Evolutionary conservation across 2,329 filamentous ascomycete genomes (phyloP), one percentile per base, ranked within the genome.

Genomic region (Stenocarpella maydis): DNA sequence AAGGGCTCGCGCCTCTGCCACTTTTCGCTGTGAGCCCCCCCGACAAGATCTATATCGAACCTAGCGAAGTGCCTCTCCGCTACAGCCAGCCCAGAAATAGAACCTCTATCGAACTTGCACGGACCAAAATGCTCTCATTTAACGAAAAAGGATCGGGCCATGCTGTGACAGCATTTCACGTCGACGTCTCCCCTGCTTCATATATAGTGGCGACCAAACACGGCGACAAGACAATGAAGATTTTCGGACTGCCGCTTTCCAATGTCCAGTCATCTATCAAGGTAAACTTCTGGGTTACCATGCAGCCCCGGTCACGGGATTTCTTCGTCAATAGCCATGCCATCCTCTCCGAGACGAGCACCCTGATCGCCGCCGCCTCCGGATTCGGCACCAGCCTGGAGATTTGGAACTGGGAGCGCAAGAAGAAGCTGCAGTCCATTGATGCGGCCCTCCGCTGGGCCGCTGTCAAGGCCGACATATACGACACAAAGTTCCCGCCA

Each of bases 281-380:
- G 45, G 75, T 82, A 49, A 77, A 77, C 3, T 79, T 80, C 14
- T 82, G 81, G 67, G 80, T 80, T 1, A 78, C 78, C 8, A 78
- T 80, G 4, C 79, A 78, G 54, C 72, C 76, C 1, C 78, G 81
- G 0, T 81, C 79, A 3, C 78, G 81, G 63, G 80, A 82, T 47
- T 82, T 82, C 71, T 76, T 82, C 64, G 79, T 82, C n/a, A 79
- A 79, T 68, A 82, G 80, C 72, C 81, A 82, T 68, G 77, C 79
- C 24, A 80, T 82, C 68, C 74, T 82, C 9, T 82, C 80, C 0
- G 81, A 82, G 71, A 71, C 79, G 0, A 75, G 75, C 15, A 77
- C 73, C 41, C 72, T 82, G 24, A 75, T 81, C 21, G 81, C 79
- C 34, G 76, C 82, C 34, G 77, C 81, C 14, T 76, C 79, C 1